Conservation (phyloP, 202 grass and related monocot species). For the Carex arenaria region DNA sequence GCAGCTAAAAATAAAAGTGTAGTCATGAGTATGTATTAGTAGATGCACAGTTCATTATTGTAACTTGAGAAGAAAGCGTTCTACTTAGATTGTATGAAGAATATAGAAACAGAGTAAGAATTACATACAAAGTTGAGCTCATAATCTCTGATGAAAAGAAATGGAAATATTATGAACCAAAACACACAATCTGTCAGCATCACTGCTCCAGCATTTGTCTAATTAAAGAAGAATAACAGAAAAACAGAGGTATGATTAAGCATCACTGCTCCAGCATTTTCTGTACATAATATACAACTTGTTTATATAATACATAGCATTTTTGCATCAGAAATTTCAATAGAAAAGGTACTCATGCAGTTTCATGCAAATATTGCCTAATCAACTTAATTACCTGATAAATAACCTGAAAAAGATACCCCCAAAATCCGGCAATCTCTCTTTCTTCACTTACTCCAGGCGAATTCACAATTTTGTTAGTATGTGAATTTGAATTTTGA, state of each 20-base stretch:
- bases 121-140: conserved; percentile 71
- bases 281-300: background rate
- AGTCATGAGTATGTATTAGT: background rate
- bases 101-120: conserved; percentile 2
- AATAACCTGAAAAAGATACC: conserved; percentile 89
- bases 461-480: conserved; percentile 24
- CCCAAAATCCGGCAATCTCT: conserved; percentile 82
- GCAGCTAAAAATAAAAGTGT: conserved; percentile 33
- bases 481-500: conserved; percentile 21
- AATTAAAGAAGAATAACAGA: conserved; percentile 9
- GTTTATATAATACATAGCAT: background rate
- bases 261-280: background rate
- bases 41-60: background rate
- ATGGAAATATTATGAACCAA: conserved; percentile 98
- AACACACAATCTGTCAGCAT: conserved; percentile 96
- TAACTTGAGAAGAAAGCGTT: background rate
- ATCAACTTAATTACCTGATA: conserved; percentile 77
- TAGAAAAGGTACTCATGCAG: background rate
- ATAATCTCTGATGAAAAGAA: conserved; percentile 82
- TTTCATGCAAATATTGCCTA: background rate
- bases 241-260: background rate
- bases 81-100: background rate
- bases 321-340: background rate
- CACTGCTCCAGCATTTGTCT: conserved; percentile 95
- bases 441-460: conserved; percentile 9